These are phyloP conservation scores for Exophiala sp. DNA, from an alignment of 2,329 filamentous ascomycete species.

Conservation along the genomic window DNA sequence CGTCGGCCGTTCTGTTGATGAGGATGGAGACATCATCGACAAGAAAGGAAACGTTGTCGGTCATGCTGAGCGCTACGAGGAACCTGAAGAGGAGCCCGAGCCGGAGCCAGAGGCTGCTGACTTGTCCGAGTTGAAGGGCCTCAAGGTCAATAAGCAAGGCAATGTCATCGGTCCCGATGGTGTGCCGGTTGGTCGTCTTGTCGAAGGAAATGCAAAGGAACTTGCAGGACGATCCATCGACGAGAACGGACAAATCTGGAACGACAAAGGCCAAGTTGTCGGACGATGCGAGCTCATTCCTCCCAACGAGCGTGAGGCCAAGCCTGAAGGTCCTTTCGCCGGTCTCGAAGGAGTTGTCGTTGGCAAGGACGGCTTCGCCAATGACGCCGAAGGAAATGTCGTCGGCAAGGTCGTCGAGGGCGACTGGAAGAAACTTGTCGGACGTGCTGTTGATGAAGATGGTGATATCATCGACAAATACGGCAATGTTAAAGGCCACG, in stretches of 20 bases:
- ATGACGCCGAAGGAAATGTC: slow-evolving; percentile 74
- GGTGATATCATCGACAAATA: slow-evolving; percentile 79
- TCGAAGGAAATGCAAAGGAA: slow-evolving; percentile 56
- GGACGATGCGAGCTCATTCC: slow-evolving; percentile 58
- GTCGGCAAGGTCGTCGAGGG: slow-evolving; percentile 70
- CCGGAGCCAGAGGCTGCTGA: slow-evolving; percentile 43
- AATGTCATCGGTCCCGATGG: slow-evolving; percentile 53
- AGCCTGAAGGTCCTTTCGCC: slow-evolving; percentile 56
- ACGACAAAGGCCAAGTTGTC: slow-evolving; percentile 54
- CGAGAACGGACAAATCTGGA: slow-evolving; percentile 54
- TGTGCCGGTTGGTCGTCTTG: slow-evolving; percentile 54
- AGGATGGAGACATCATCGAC: slow-evolving; percentile 61
- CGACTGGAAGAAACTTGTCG: slow-evolving; percentile 68
- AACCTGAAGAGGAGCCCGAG: slow-evolving; percentile 50
- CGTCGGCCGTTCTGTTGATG: slow-evolving; percentile 57
- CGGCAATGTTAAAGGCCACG: slow-evolving; percentile 58
- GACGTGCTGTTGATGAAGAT: slow-evolving; percentile 73
- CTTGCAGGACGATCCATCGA: slow-evolving; percentile 56
- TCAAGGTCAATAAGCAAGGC: slow-evolving; percentile 57
- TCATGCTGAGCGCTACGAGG: slow-evolving; percentile 51
- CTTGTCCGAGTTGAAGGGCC: slow-evolving; percentile 52
- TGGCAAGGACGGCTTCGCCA: slow-evolving; percentile 56
- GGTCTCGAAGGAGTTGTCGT: slow-evolving; percentile 56
- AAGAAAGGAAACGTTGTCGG: slow-evolving; percentile 61
- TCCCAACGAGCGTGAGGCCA: slow-evolving; percentile 53